Conservation (phyloP, 208 protist species). For the Trypanosoma platydactyli region DNA sequence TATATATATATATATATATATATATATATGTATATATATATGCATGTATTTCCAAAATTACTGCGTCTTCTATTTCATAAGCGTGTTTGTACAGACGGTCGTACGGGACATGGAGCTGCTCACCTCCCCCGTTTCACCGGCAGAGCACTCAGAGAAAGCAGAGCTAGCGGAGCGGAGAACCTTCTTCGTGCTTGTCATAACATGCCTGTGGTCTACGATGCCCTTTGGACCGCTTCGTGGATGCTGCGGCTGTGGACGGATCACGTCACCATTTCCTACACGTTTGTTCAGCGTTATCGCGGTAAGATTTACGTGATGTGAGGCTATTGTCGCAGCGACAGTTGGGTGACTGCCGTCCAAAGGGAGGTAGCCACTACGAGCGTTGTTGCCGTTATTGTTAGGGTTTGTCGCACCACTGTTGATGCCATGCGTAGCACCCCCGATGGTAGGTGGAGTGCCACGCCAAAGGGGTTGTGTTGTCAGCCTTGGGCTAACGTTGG, state of each 20-base stretch:
- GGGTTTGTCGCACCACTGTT: not conserved
- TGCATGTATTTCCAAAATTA: not conserved
- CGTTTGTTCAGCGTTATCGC: conserved; percentile 20
- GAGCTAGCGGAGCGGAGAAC: conserved; percentile 45
- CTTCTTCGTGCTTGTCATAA: conserved; percentile 25
- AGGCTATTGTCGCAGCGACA: not conserved
- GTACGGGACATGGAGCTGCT: conserved; percentile 36
- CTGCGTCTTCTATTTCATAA: conserved; percentile 10
- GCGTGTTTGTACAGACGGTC: conserved; percentile 19
- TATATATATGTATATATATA: conserved; percentile 20
- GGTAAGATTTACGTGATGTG: conserved; percentile 10
- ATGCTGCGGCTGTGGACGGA: conserved; percentile 33
- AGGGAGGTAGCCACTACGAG: not conserved
- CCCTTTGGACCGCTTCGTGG: conserved; percentile 2
- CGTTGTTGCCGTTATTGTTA: conserved; percentile 7
- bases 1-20: conserved; percentile 3
- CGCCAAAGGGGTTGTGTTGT: conserved; percentile 14
- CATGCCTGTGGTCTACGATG: conserved; percentile 2
- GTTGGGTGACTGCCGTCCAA: not conserved
- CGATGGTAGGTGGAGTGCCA: conserved; percentile 20
- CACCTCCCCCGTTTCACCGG: conserved; percentile 68
- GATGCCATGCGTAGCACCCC: not conserved
- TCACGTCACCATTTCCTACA: conserved; percentile 12
- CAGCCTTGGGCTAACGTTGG: conserved; percentile 5
- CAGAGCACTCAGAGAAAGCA: conserved; percentile 86